Percentiles rank a stretch among this genome's conserved stretches.
These are phyloP conservation scores for Raffaelea albimanens DNA, from an alignment of 2,329 filamentous ascomycete genomes.

Conservation along the genomic window DNA sequence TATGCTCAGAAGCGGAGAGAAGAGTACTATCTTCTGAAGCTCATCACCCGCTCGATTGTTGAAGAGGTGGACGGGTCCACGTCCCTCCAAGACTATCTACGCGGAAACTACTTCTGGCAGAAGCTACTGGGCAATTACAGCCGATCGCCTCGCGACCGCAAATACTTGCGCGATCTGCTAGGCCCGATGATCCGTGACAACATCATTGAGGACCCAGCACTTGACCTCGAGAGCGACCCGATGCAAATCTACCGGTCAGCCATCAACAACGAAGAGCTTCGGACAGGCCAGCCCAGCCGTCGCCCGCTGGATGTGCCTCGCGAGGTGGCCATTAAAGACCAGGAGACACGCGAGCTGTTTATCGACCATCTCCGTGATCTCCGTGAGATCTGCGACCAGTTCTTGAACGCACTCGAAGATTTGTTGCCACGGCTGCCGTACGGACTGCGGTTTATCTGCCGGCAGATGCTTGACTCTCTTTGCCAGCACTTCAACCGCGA, in stretches of 20 bases:
- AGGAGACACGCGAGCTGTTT: conserved; percentile 84
- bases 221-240: conserved; percentile 93
- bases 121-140: conserved; percentile 82
- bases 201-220: conserved; percentile 80
- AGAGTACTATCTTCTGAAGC: conserved; percentile 90
- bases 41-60: conserved; percentile 71
- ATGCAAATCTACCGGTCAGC: conserved; percentile 93
- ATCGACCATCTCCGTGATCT: conserved; percentile 92
- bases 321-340: conserved; percentile 91
- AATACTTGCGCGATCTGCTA: conserved; percentile 80
- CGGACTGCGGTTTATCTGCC: conserved; percentile 77
- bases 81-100: conserved; percentile 72
- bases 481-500: conserved; percentile 72
- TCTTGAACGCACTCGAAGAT: conserved; percentile 74
- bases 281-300: conserved; percentile 75
- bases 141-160: conserved; percentile 82
- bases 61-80: conserved; percentile 73
- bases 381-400: conserved; percentile 87
- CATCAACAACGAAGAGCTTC: conserved; percentile 94
- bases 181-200: conserved; percentile 81
- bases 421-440: conserved; percentile 83
- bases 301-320: conserved; percentile 77
- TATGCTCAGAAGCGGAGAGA: conserved; percentile 95
- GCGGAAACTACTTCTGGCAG: conserved; percentile 88
- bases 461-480: conserved; percentile 75